These are phyloP conservation scores for Coemansia guatemalensis DNA, from an alignment of 192 early-diverging fungal species.

Conservation along the genomic window DNA sequence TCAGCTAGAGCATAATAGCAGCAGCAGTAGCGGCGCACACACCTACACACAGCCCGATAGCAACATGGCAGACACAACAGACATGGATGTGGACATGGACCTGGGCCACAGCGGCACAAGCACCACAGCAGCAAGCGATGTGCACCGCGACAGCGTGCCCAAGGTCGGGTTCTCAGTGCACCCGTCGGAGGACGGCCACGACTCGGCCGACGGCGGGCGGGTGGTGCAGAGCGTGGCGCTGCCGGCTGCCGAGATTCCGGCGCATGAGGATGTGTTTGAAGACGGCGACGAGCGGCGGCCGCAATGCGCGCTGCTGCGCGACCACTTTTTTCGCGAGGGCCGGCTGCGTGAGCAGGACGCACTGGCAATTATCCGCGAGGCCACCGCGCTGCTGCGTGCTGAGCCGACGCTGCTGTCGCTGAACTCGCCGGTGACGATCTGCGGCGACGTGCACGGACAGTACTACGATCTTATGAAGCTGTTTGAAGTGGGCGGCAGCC, in stretches of 20 bases:
- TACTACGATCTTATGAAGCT: slow-evolving; percentile 98
- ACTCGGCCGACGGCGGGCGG: slow-evolving; percentile 72
- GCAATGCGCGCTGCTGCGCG: slow-evolving; percentile 79
- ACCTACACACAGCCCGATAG: no score
- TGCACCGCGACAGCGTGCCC: slow-evolving; percentile 21
- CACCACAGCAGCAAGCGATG: slow-evolving; percentile 5
- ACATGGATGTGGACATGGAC: slow-evolving; percentile 15
- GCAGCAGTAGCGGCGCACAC: no score
- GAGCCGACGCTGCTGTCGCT: slow-evolving; percentile 88
- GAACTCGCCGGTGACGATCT: slow-evolving; percentile 91
- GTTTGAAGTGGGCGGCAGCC: slow-evolving; percentile 96
- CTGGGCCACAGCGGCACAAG: not conserved
- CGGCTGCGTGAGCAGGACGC: slow-evolving; percentile 91
- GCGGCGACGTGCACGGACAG: slow-evolving; percentile 98
- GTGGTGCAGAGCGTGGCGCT: slow-evolving; percentile 51
- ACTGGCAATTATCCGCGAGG: slow-evolving; percentile 80
- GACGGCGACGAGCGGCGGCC: slow-evolving; percentile 71
- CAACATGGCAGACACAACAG: slow-evolving; percentile 4
- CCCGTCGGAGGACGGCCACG: slow-evolving; percentile 68
- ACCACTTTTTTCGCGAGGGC: slow-evolving; percentile 92
- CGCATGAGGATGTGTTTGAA: slow-evolving; percentile 63
- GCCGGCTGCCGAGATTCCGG: slow-evolving; percentile 58
- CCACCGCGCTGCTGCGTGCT: slow-evolving; percentile 73
- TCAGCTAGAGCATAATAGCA: no score
- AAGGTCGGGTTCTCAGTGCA: slow-evolving; percentile 81